Evolutionary conservation across 2,329 filamentous ascomycete species (phyloP), one percentile per base, ranked within the genome.

Genomic region (Remersonia thermophila): DNA sequence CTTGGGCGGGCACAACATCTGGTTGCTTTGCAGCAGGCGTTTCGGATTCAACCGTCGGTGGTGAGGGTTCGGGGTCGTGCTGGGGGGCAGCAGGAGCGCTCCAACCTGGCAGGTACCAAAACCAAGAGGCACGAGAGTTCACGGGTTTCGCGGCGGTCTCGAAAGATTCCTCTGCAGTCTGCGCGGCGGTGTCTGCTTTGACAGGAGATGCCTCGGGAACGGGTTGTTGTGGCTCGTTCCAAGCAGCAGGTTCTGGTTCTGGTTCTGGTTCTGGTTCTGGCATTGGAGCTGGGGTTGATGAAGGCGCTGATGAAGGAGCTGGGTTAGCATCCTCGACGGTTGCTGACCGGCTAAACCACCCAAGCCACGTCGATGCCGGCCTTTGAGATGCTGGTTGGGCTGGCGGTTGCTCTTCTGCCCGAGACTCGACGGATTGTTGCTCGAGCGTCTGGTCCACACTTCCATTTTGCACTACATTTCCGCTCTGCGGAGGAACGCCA

Each of bases 361-460:
- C 63, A 12, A 75, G 53, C 73, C 72, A 77, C 14, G 68, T 61
- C 17, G 66, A 62, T 6, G 66, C 58, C 15, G 58, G 40, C 17
- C 43, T 36, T 14, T 32, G 36, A n/a, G 29, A 14, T 10, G 28
- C 25, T 11, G 39, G 3, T 30, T 41, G 37, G 15, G 31, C 20
- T 8, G 33, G 12, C 3, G 23, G 10, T 16, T 26, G 36, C 13
- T 37, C 27, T 13, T 28, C 28, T 26, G 20, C 4, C 9, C 20
- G 18, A 12, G 36, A 3, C 12, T 35, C 20, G 9, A 13, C 26
- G 25, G 26, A n/a, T 14, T 33, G 36, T 12, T 43, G 31, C 2
- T 31, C 6, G 2, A 26, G 13, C 13, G 33, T 13, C 13, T n/a
- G n/a, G n/a, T 36, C 30, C 20, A 23, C 20, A 5, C 9, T 9